Percentiles rank a stretch among this genome's conserved stretches.
Evolutionary conservation across 768 basidiomycete species (phyloP).

Genomic region (Suillus sp.): DNA sequence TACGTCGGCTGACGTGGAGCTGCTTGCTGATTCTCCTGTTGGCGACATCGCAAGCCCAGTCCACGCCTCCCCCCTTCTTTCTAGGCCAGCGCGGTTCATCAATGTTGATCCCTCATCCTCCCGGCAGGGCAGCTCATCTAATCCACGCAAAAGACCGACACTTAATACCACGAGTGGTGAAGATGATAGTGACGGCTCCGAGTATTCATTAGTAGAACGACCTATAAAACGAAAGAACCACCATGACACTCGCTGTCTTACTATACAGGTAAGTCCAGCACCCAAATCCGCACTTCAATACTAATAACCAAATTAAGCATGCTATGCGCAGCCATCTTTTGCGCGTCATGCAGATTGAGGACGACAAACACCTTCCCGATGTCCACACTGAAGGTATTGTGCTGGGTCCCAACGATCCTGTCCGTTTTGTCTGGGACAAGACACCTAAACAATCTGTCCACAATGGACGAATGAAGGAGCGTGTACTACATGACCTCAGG

Average conservation of each 20-base stretch:
- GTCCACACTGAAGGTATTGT: conserved; percentile 57
- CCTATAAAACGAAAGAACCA: conserved; percentile 54
- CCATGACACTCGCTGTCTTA: conserved; percentile 65
- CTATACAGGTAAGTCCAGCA: conserved; percentile 56
- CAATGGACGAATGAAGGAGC: conserved; percentile 70
- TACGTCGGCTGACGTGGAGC: conserved; percentile 5
- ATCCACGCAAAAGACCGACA: conserved; percentile 33
- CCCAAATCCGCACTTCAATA: not conserved
- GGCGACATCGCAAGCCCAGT: conserved; percentile 12
- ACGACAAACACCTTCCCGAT: conserved; percentile 61
- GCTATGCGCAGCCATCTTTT: conserved; percentile 72
- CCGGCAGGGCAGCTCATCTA: conserved; percentile 8
- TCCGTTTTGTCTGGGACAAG: conserved; percentile 81
- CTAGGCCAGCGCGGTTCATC: conserved; percentile 25
- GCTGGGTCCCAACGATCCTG: conserved; percentile 49
- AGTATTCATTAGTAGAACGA: conserved; percentile 32
- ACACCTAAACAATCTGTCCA: conserved; percentile 75
- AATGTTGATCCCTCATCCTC: conserved; percentile 18
- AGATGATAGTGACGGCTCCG: conserved; percentile 38
- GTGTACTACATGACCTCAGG: conserved; percentile 61
- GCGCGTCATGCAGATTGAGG: conserved; percentile 55
- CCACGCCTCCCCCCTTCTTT: conserved; percentile 21
- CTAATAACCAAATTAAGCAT: conserved; percentile 43
- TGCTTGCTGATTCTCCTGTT: conserved; percentile 11
- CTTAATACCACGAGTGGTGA: conserved; percentile 40